Percentiles rank a stretch among this genome's conserved stretches.
Conservation (phyloP, 2,329 filamentous ascomycete species). For the Fusarium sacchari region DNA sequence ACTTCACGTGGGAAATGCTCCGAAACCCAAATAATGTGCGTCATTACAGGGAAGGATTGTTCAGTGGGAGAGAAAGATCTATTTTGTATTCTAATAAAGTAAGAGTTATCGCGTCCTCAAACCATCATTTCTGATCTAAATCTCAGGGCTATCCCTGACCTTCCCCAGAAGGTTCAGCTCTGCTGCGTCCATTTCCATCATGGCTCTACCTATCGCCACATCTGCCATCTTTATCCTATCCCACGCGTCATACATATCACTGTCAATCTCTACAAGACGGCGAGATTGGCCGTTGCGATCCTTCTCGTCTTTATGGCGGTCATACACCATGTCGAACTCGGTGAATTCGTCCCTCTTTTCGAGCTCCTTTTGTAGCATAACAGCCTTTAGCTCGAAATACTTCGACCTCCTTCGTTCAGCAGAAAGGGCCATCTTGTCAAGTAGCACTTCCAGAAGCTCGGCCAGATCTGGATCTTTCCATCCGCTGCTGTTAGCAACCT, state of each 20-base stretch:
- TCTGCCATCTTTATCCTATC: too few relatives aligned
- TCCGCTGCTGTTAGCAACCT: not conserved
- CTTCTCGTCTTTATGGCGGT: too few relatives aligned
- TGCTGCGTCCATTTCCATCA: not conserved
- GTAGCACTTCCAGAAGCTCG: not conserved
- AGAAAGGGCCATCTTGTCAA: not conserved
- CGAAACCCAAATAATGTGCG: not conserved
- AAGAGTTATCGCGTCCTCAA: accelerated
- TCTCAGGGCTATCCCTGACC: too few relatives aligned
- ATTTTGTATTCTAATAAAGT: accelerated
- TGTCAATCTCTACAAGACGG: not conserved
- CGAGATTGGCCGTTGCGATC: accelerated
- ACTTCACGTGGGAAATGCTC: not conserved
- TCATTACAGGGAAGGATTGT: not conserved
- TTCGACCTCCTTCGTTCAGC: not conserved
- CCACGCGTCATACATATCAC: not conserved
- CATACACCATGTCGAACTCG: too few relatives aligned
- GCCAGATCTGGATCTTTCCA: not conserved
- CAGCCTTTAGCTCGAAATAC: not conserved
- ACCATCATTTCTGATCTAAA: accelerated
- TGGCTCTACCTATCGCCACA: too few relatives aligned
- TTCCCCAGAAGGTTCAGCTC: not conserved
- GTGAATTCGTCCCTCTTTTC: too few relatives aligned
- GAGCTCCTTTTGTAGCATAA: not conserved
- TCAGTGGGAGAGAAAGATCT: not conserved